Conservation (phyloP, 116 monocot species). For the Thalassia testudinum region DNA sequence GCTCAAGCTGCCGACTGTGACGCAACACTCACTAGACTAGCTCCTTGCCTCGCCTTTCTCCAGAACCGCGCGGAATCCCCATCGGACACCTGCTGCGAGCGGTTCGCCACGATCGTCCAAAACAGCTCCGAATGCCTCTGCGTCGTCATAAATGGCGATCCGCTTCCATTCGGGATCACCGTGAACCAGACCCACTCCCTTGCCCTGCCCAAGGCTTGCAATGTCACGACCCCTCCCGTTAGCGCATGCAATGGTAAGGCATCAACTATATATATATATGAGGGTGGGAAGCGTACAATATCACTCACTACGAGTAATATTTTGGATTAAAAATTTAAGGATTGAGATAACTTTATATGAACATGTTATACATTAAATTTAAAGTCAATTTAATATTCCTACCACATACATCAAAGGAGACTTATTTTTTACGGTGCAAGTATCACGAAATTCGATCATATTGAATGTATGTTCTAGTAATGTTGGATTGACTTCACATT, state of each 20-base stretch:
- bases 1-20: conserved; percentile 9
- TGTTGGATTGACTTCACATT: too few relatives aligned
- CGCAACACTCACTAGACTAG: conserved; percentile 12
- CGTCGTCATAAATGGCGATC: conserved; percentile 2
- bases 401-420: too few relatives aligned
- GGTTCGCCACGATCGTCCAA: conserved; percentile 22
- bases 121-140: conserved; percentile 33
- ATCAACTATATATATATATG: neutral
- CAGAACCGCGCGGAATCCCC: conserved; percentile 19
- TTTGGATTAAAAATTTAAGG: too few relatives aligned
- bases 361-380: too few relatives aligned
- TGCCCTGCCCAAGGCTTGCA: conserved; percentile 19
- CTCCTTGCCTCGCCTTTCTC: conserved; percentile 33
- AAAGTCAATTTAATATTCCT: too few relatives aligned
- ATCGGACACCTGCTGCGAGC: conserved; percentile 28
- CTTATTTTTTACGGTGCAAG: too few relatives aligned
- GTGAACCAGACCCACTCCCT: conserved; percentile 20
- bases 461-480: too few relatives aligned
- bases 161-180: conserved; percentile 8
- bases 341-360: too few relatives aligned
- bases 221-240: conserved; percentile 9
- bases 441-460: too few relatives aligned
- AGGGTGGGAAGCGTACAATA: too few relatives aligned
- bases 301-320: too few relatives aligned
- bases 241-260: conserved; percentile 17